Base-by-base conservation (phyloP, 2,329 filamentous ascomycete species). In the Sphaerostilbella broomeana region DNA sequence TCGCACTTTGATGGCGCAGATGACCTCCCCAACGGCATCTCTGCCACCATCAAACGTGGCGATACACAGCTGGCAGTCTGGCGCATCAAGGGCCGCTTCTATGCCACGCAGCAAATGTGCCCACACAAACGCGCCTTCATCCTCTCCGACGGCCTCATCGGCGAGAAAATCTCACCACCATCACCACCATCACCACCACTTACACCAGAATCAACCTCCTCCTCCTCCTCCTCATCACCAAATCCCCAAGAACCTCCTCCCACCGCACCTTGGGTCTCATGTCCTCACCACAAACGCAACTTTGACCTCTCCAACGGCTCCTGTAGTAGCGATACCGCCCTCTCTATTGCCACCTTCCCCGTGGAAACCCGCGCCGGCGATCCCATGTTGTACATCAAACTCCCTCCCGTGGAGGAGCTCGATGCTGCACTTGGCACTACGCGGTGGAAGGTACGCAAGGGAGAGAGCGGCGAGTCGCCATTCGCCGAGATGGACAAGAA, bases 81-180 rank as follows among this genome's bases (percentile, higher is more conserved):
- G 77, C 84, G 87, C 52, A 75, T 94, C 46, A 76, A 77, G 38
- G 87, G 86, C 15, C 75, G 75, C 38, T 94, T 81, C 69, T 90
- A 90, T 60, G 84, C 85, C 43, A 84, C 84, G 11, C 88, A 95
- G 65, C 86, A 95, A 58, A 95, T 95, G 88, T 95, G 88, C 59
- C 88, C 88, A 8, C 87, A 94, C 66, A 92, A 90, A 64, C 81
- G 87, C 9, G 81, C 87, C 1, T 95, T 95, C 54, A 82, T 89
- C n/a, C 76, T 95, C 18, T 84, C 83, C 0, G 89, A 95, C 57
- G 86, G 87, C 2, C 67, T 95, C 7, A 74, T 95, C 32, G 88
- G 89, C 27, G 81, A 86, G 48, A 73, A 78, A 18, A 25, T n/a
- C n/a, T n/a, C n/a, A n/a, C n/a, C n/a, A n/a, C n/a, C n/a, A n/a